These are phyloP conservation scores for Dactylellina leptospora DNA, from an alignment of 2,329 filamentous ascomycete genomes.

Conservation along the genomic window DNA sequence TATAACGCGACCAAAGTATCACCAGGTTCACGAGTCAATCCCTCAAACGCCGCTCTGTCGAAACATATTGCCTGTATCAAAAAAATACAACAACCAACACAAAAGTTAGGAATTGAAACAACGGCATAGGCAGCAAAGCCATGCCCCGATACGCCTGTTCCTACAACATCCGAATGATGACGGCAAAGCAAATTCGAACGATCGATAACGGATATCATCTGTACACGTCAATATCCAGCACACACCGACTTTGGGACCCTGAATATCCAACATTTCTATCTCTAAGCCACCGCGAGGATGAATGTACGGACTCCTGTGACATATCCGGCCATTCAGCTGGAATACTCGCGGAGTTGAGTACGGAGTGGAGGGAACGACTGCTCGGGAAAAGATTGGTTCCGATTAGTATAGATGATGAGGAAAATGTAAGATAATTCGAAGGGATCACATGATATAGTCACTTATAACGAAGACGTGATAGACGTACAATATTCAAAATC, in stretches of 20 bases:
- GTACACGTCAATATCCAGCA: conserved; percentile 16
- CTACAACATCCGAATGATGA: conserved; percentile 23
- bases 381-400: conserved; percentile 21
- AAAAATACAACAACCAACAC: not conserved
- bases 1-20: too few species aligned
- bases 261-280: conserved; percentile 44
- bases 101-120: not conserved
- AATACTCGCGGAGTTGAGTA: not conserved
- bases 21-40: too few species aligned
- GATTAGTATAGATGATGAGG: not conserved
- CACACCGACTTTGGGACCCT: conserved; percentile 37
- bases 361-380: conserved; percentile 16
- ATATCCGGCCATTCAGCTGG: not conserved
- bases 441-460: not conserved
- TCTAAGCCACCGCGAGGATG: not conserved
- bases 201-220: conserved; percentile 21
- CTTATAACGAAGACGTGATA: not conserved
- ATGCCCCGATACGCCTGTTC: conserved; percentile 43
- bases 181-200: not conserved
- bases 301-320: not conserved
- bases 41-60: too few species aligned
- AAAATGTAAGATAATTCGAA: too few species aligned
- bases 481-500: conserved; percentile 24
- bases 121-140: not conserved
- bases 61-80: too few species aligned